Conservation (phyloP, 2,329 filamentous ascomycete species). For the Exophiala xenobiotica region DNA sequence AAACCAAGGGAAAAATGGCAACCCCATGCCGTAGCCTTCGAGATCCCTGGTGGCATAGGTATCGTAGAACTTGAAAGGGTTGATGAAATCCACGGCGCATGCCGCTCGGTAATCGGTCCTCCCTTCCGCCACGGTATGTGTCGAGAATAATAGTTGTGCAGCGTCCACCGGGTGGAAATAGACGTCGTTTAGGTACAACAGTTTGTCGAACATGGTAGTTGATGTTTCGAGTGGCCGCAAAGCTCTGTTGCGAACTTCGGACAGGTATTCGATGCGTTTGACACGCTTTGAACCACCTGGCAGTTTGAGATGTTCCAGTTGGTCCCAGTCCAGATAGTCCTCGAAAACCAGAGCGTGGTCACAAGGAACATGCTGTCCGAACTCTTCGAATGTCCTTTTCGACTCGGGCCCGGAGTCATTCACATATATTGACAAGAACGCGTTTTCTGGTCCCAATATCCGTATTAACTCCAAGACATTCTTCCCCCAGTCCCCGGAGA, state of each 20-base stretch:
- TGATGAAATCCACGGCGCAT: constrained; percentile 73
- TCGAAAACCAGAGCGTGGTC: constrained; percentile 59
- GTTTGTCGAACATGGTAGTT: constrained; percentile 52
- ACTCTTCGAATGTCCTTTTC: constrained; percentile 52
- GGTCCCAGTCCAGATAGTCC: constrained; percentile 56
- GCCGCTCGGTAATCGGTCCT: constrained; percentile 63
- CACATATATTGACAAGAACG: constrained; percentile 72
- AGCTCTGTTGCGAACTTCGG: constrained; percentile 70
- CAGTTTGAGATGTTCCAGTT: constrained; percentile 59
- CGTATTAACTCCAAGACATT: constrained; percentile 62
- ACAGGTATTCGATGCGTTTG: constrained; percentile 72
- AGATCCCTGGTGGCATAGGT: constrained; percentile 71
- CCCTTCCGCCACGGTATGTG: constrained; percentile 54
- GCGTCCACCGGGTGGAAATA: constrained; percentile 60
- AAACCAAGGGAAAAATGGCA: constrained; percentile 75
- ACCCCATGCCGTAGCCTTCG: constrained; percentile 66
- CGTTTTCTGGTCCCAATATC: constrained; percentile 65
- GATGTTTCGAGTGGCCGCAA: constrained; percentile 59
- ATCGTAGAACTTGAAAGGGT: constrained; percentile 74
- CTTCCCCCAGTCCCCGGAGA: constrained; percentile 63
- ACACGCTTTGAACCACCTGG: constrained; percentile 63
- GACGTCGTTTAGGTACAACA: constrained; percentile 68
- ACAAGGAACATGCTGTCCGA: constrained; percentile 54
- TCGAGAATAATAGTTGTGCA: constrained; percentile 61
- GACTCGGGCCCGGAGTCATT: constrained; percentile 64